Conservation (phyloP, 2,329 filamentous ascomycete species). For the Ilyonectria robusta region DNA sequence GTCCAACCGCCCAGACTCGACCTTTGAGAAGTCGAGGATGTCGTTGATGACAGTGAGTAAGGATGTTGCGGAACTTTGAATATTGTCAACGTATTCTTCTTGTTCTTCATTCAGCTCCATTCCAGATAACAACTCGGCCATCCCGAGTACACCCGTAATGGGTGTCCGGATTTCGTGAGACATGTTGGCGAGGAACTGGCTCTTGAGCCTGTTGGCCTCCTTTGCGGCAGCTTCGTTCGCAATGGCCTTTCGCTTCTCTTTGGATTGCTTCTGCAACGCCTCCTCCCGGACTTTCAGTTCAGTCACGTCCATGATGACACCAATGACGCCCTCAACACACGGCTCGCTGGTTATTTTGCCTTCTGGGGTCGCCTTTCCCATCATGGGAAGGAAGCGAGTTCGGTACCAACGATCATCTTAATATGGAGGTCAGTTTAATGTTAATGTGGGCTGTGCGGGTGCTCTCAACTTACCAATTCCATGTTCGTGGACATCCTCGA, state of each 20-base stretch:
- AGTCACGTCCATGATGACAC: conserved; percentile 85
- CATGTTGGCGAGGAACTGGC: conserved; percentile 79
- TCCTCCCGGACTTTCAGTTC: conserved; percentile 76
- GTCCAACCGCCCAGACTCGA: conserved; percentile 82
- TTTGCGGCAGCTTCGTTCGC: conserved; percentile 85
- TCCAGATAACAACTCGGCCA: conserved; percentile 81
- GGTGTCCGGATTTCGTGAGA: conserved; percentile 64
- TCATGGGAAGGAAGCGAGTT: conserved; percentile 78
- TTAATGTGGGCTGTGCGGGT: background rate
- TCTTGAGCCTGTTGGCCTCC: conserved; percentile 85
- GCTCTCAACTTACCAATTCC: conserved; percentile 60
- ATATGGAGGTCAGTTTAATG: conserved; percentile 25
- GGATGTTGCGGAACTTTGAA: conserved; percentile 84
- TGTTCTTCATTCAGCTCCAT: conserved; percentile 79
- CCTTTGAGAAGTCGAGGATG: conserved; percentile 91
- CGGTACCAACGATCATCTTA: conserved; percentile 76
- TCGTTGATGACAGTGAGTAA: conserved; percentile 92
- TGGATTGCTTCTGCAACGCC: conserved; percentile 74
- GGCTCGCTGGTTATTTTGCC: conserved; percentile 60
- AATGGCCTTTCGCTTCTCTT: conserved; percentile 78
- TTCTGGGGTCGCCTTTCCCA: conserved; percentile 68
- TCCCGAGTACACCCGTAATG: conserved; percentile 85
- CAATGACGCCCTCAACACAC: conserved; percentile 79
- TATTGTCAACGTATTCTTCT: conserved; percentile 81
- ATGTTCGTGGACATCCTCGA: conserved; percentile 76